Conservation (phyloP, 305 asterid species). For the Fraxinus velutina region DNA sequence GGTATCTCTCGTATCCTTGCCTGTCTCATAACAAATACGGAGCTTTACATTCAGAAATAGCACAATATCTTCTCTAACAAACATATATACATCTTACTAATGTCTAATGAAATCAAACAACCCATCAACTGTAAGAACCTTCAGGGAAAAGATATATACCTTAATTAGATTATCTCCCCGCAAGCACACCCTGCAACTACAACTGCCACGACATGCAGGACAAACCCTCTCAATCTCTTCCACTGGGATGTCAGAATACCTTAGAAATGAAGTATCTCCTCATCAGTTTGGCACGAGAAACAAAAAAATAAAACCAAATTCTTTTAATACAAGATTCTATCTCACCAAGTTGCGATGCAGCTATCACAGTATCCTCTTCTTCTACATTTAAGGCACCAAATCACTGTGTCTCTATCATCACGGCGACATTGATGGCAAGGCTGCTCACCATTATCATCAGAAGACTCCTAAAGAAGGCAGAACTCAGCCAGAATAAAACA, state of each 20-base stretch:
- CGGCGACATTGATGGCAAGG: conserved; percentile 93
- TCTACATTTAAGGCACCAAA: conserved; percentile 88
- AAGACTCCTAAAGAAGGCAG: conserved; percentile 50
- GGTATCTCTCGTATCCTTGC: conserved; percentile 82
- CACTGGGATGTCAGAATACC: conserved; percentile 72
- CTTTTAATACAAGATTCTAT: conserved; percentile 16
- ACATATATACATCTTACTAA: conserved; percentile 12
- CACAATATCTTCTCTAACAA: background rate
- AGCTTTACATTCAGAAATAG: conserved; percentile 4
- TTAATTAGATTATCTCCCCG: conserved; percentile 89
- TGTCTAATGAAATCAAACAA: conserved; percentile 11
- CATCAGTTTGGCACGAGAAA: conserved; percentile 14
- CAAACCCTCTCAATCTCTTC: conserved; percentile 78
- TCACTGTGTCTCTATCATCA: conserved; percentile 49
- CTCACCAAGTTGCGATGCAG: conserved; percentile 91
- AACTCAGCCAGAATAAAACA: conserved; percentile 22
- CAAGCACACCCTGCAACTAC: conserved; percentile 86
- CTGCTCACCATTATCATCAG: conserved; percentile 76
- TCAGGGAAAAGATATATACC: conserved; percentile 47
- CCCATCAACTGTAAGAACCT: conserved; percentile 16
- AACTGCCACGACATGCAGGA: conserved; percentile 94
- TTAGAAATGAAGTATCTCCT: conserved; percentile 38
- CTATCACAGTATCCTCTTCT: conserved; percentile 85
- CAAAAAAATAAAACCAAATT: background rate
- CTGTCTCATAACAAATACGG: conserved; percentile 30